Evolutionary conservation across 495 filamentous ascomycete genomes (phyloP).

Genomic region (Penicillium cataractarum): DNA sequence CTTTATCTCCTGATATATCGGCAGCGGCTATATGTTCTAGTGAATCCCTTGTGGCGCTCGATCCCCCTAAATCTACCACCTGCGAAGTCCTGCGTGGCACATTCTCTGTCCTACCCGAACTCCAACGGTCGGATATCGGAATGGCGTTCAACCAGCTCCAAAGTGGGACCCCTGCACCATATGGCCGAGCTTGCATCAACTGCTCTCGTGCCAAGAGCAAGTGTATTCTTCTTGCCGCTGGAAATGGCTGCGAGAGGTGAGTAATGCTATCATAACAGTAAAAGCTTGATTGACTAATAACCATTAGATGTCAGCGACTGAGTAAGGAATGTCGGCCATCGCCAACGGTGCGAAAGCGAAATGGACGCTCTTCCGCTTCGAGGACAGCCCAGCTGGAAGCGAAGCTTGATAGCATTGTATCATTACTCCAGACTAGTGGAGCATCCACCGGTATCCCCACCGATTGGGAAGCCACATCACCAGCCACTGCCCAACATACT

Average conservation of each 20-base stretch:
- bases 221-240: slow-evolving; percentile 46
- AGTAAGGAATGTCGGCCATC: slow-evolving; percentile 48
- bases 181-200: slow-evolving; percentile 57
- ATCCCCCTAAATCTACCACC: background rate
- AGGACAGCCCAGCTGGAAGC: slow-evolving; percentile 50
- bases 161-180: slow-evolving; percentile 33
- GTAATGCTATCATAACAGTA: slow-evolving; percentile 4
- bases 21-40: slow-evolving; percentile 2
- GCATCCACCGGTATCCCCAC: slow-evolving; percentile 14
- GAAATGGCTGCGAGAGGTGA: slow-evolving; percentile 52
- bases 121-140: slow-evolving; percentile 23
- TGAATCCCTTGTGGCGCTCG: slow-evolving; percentile 10
- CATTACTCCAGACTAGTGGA: slow-evolving; percentile 41
- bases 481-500: slow-evolving; percentile 7
- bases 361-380: slow-evolving; percentile 26
- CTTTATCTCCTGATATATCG: slow-evolving; percentile 5
- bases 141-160: slow-evolving; percentile 21
- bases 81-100: background rate
- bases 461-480: slow-evolving; percentile 22
- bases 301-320: slow-evolving; percentile 52
- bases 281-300: slow-evolving; percentile 2
- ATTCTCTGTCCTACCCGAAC: slow-evolving; percentile 16
- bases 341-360: slow-evolving; percentile 38
- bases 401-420: slow-evolving; percentile 56
- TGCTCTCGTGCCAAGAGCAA: slow-evolving; percentile 61